Evolutionary conservation across 1,139 yeast genomes (phyloP), one percentile per base, ranked within the genome.

Genomic region (Lodderomyces margitis): DNA sequence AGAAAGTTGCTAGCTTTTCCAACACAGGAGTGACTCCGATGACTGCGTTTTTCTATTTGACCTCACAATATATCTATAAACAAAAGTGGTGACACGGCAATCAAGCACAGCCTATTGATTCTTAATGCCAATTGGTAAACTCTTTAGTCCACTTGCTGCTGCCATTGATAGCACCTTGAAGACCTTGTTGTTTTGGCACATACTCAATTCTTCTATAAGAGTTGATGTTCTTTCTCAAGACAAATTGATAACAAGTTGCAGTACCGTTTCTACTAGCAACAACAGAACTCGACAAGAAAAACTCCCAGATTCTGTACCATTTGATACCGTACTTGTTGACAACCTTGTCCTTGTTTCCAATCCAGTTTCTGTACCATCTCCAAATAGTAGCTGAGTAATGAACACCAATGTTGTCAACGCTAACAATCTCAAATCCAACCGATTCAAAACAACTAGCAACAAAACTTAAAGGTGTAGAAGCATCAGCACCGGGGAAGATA

Each of bases 401-500:
- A 43, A 88, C 95, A 64, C 97, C 96, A 56, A 88, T 84, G 66
- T 85, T 88, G 66, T 89, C 97, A 48, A 86, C 70, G 38, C 87
- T 75, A 43, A 83, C 91, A 55, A 87, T 79, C 70, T 88, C 97
- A 62, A 88, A 88, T 3, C 96, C 96, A 50, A 84, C 80, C 33
- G 80, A 81, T 70, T 88, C 97, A 61, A 89, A 78, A 53, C 80
- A 73, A 49, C 83, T 78, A 48, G 83, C 74, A 51, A 87, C 92
- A 62, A 86, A 89, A 45, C 88, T 87, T 56, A 89, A 78, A 39
- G 97, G 96, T 43, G 97, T 89, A 7, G 95, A 87, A 38, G 96
- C 96, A 69, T 88, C 97, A 42, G 96, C 96, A 68, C 96, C 97
- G 37, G 97, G 96, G 88, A 88, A 88, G 61, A 88, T 83, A 70